Evolutionary conservation across 2,329 filamentous ascomycete genomes (phyloP), one percentile per base, ranked within the genome.

Genomic region (Fusarium solani-melongenae): DNA sequence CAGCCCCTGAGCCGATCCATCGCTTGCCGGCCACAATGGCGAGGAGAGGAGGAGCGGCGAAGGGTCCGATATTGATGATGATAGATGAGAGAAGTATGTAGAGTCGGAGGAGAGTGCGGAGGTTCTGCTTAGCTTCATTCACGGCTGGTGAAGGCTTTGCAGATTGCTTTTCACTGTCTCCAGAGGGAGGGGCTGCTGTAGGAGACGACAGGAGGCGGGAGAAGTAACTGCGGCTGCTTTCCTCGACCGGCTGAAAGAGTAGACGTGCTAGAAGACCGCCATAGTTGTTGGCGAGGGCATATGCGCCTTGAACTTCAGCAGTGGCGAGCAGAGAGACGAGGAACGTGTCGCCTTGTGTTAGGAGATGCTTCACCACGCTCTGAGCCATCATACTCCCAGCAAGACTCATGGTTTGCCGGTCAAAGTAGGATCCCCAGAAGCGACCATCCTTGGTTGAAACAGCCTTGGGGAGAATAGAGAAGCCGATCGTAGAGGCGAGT

Each of bases 261-360:
- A 98, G 90, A 4, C 96, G 90, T 0, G 96, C 96, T 31, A 97
- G 85, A 0, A 99, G 89, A 3, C 95, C 94, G 24, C 96, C 96
- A 81, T 96, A 99, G 82, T 98, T 99, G 77, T 95, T 95, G 61
- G 96, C 96, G 6, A 99, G 88, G 0, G 95, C 94, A 79, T 98
- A 99, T 38, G 94, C 91, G 15, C 96, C 96, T 84, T 98, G 96
- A 6, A 95, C 93, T 46, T 90, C 87, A 1, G 96, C 89, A 0
- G 91, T 91, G 8, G 95, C 92, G 66, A 98, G 87, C 14, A 92
- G 84, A 17, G 93, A 92, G 72, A 99, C 92, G 58, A 98, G 90
- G 75, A 98, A 90, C 2, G 95, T 94, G 83, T 99, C 96, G 68
- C 96, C 96, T 83, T 98, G 95, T 0, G 96, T 98, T 61, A 99